Evolutionary conservation across 164 flowering plant genomes (phyloP).

Genomic region (Vitis labrusca): DNA sequence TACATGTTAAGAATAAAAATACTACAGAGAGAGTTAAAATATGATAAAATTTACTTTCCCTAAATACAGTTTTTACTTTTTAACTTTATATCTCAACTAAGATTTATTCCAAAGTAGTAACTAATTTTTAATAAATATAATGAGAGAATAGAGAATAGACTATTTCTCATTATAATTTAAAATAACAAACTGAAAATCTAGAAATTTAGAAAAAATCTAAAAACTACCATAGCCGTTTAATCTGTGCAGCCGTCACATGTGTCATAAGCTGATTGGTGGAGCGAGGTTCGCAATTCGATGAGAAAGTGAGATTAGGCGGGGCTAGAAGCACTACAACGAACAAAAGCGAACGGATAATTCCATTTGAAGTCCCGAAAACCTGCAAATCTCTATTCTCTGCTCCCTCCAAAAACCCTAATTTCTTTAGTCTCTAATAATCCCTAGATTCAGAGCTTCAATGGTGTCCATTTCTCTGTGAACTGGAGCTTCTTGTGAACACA

Average conservation of each 20-base stretch:
- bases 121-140: too few relatives aligned
- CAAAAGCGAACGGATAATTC: too few relatives aligned
- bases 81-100: too few relatives aligned
- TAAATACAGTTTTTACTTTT: too few relatives aligned
- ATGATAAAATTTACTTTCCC: too few relatives aligned
- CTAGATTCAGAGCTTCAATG: constrained; percentile 15
- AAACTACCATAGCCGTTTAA: background rate
- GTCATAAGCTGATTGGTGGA: background rate
- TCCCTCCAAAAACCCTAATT: background rate
- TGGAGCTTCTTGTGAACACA: too few relatives aligned
- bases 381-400: background rate
- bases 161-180: background rate
- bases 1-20: too few relatives aligned
- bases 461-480: background rate
- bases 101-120: too few relatives aligned
- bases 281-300: background rate
- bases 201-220: background rate
- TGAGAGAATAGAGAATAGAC: too few relatives aligned
- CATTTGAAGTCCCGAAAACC: background rate
- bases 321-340: too few relatives aligned
- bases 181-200: background rate
- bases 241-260: background rate
- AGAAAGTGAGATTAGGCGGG: background rate
- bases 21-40: too few relatives aligned
- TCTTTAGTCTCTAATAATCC: background rate